phyloP scores from a whole-genome alignment of 2,329 filamentous ascomycete genomes.

The Thyridium curvatum region DNA sequence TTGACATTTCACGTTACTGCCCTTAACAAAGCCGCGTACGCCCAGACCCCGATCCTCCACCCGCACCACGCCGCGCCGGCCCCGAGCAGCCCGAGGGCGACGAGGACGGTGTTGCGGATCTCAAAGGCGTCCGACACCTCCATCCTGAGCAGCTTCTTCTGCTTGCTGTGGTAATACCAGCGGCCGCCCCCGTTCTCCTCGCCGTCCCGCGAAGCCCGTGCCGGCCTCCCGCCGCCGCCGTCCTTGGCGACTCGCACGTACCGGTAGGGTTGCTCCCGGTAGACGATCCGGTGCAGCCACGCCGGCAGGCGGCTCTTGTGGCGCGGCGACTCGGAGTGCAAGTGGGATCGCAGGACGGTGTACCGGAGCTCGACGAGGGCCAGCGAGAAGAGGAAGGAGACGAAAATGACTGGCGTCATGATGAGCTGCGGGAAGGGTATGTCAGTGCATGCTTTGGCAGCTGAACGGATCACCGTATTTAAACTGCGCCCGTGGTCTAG shows the following conservation, averaged over 20 bases:
- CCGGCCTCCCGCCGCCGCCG: conserved; percentile 4
- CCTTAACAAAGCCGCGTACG: not conserved
- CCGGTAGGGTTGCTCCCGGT: conserved; percentile 30
- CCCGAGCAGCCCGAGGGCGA: conserved; percentile 34
- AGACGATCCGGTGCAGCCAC: conserved; percentile 36
- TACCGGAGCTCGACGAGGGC: conserved; percentile 54
- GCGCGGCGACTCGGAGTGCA: conserved; percentile 20
- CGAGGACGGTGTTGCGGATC: conserved; percentile 48
- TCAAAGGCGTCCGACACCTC: conserved; percentile 59
- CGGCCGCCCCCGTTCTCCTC: conserved; percentile 17
- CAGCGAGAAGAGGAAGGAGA: conserved; percentile 60
- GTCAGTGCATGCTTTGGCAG: too few species aligned
- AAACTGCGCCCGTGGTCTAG: too few species aligned
- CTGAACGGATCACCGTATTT: too few species aligned
- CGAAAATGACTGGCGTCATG: conserved; percentile 57
- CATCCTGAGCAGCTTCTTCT: conserved; percentile 54
- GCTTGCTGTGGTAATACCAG: conserved; percentile 48
- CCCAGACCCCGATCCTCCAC: conserved; percentile 16
- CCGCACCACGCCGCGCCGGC: conserved; percentile 20
- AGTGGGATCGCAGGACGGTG: conserved; percentile 40
- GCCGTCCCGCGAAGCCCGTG: conserved; percentile 2
- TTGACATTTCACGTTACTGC: too few species aligned
- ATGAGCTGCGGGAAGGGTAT: conserved; percentile 31
- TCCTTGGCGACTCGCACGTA: conserved; percentile 19
- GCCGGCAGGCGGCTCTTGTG: conserved; percentile 21